phyloP scores from a whole-genome alignment of 345 rosid genomes.

The Moringa oleifera region DNA sequence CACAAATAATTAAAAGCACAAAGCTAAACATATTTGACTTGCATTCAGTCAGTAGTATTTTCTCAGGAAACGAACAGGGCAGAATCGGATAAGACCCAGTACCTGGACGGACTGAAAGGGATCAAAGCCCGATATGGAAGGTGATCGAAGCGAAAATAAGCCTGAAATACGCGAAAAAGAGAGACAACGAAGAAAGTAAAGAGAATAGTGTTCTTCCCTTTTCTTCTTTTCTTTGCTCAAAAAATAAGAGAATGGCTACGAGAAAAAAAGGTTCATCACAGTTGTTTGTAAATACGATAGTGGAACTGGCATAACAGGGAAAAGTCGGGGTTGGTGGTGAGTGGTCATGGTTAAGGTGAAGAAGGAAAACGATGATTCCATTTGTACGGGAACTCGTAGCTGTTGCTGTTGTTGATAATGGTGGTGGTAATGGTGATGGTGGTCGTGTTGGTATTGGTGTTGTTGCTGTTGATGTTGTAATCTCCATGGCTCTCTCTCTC shows the following conservation, averaged over 20 bases:
- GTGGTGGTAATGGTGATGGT: background rate
- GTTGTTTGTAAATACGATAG: background rate
- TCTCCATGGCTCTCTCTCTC: conserved; percentile 4
- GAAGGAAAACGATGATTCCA: conserved; percentile 35
- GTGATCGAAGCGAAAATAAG: conserved; percentile 8
- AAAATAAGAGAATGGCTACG: no score
- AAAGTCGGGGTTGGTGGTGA: conserved; percentile 6
- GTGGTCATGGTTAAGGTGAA: conserved; percentile 15
- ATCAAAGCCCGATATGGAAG: background rate
- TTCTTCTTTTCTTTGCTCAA: no score
- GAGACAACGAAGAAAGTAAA: background rate
- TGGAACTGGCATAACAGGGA: conserved; percentile 8
- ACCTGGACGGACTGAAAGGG: conserved; percentile 1
- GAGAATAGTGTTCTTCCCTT: no score
- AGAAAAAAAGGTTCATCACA: background rate
- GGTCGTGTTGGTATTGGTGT: background rate
- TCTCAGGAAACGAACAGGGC: background rate
- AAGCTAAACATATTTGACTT: background rate
- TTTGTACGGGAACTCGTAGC: conserved; percentile 16
- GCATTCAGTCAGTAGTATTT: background rate
- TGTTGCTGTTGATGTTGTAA: background rate
- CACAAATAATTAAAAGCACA: background rate
- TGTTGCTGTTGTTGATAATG: background rate
- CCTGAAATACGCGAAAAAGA: conserved; percentile 1
- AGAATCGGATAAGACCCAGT: background rate